Evolutionary conservation across 805 yeast species (phyloP), one percentile per base, ranked within the genome.

Genomic region (Teunomyces kruisii): DNA sequence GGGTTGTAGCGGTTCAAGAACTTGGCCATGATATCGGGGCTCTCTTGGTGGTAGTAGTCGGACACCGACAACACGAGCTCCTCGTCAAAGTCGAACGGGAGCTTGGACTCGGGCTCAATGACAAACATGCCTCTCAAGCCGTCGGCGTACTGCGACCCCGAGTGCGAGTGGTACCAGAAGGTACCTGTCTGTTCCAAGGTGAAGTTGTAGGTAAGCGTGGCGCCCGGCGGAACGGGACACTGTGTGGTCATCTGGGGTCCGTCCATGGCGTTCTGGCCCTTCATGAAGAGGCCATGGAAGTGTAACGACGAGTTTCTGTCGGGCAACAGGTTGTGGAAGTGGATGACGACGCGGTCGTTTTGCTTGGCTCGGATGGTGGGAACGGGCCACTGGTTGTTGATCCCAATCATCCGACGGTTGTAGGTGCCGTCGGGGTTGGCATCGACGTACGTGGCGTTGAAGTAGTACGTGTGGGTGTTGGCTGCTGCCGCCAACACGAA

Each of bases 111-210:
- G 2, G 57, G 60, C 49, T 83, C 88, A 30, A 86, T 75, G 12
- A 86, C 74, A 46, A 86, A 74, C 32, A 86, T 64, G 0, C 85
- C 90, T 54, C 92, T 73, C 48, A 86, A 65, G 0, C 95, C 95
- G 62, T 86, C 95, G 44, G 86, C 80, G 55, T 86, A 86, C 58
- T 86, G 94, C 10, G 86, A 69, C 0, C 88, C 90, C 31, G 83
- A 73, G 56, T 86, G 95, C 4, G 89, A 81, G 61, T 86, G 95
- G 62, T 86, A 86, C 95, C 95, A 86, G 49, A 54, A 62, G 6
- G 65, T 62, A 14, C 75, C 74, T 1, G 58, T 55, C 46, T 70
- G 74, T 42, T 64, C 62, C 4, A 68, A 70, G 4, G 63, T 61
- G 47, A 73, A 73, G 54, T 73, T 64, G 53, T 73, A 72, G 14